Conservation (phyloP, 345 rosid species). For the Turritis glabra region DNA sequence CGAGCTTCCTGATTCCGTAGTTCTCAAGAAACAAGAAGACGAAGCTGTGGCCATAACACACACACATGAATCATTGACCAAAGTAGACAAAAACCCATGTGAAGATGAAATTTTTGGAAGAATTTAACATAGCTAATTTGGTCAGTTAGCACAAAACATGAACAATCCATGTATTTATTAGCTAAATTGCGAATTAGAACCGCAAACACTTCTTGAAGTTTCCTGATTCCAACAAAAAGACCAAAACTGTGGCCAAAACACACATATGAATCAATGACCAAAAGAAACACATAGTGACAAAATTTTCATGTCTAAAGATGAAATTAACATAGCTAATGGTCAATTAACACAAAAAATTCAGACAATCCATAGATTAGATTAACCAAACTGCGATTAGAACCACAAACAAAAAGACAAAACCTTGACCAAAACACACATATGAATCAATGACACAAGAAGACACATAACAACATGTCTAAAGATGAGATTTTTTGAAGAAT, state of each 20-base stretch:
- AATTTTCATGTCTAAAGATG: not conserved
- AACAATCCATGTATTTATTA: not conserved
- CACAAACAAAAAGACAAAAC: not conserved
- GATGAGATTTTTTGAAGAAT: not conserved
- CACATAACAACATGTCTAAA: not conserved
- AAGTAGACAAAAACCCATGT: not conserved
- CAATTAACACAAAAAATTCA: not conserved
- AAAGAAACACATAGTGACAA: not conserved
- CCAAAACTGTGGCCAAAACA: not conserved
- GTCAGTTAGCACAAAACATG: not conserved
- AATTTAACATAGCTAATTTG: not conserved
- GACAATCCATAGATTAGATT: not conserved
- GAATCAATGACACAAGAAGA: not conserved
- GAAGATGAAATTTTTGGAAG: not conserved
- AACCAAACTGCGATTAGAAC: not conserved
- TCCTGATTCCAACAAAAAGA: not conserved
- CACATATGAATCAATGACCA: not conserved
- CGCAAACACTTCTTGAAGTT: not conserved
- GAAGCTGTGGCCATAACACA: conserved; percentile 56
- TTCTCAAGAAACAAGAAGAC: conserved; percentile 90
- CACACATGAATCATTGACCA: conserved; percentile 18
- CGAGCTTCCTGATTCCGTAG: conserved; percentile 89
- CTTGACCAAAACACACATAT: no score
- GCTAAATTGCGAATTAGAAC: no score
- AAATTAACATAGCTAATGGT: not conserved